phyloP scores from a whole-genome alignment of 306 rosid genomes.

The Psophocarpus tetragonolobus region DNA sequence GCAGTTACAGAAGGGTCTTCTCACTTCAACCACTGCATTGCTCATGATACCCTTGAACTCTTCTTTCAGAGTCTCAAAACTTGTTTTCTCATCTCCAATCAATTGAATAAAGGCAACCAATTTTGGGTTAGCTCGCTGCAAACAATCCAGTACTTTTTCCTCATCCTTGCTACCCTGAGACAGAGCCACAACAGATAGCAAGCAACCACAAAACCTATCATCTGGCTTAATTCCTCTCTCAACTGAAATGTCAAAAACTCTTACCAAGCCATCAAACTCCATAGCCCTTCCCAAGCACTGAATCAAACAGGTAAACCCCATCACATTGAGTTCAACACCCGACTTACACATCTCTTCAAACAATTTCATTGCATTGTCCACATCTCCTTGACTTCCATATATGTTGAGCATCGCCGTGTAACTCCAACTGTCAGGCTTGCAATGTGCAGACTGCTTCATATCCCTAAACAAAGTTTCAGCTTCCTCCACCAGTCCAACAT shows the following conservation, averaged over 20 bases:
- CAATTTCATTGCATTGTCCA: conserved; percentile 64
- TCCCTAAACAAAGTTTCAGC: conserved; percentile 81
- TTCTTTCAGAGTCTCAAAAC: conserved; percentile 65
- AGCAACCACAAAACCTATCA: conserved; percentile 82
- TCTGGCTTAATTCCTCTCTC: conserved; percentile 73
- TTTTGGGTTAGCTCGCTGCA: conserved; percentile 74
- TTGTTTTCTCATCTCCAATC: conserved; percentile 52
- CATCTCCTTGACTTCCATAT: conserved; percentile 79
- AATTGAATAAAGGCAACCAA: conserved; percentile 55
- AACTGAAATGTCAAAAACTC: conserved; percentile 56
- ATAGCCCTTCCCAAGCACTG: conserved; percentile 86
- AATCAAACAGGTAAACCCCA: conserved; percentile 94
- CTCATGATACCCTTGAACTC: conserved; percentile 64
- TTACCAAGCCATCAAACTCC: conserved; percentile 64
- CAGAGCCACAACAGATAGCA: conserved; percentile 71
- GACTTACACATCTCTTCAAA: conserved; percentile 74
- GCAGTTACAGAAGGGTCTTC: conserved; percentile 95
- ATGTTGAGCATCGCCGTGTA: conserved; percentile 95
- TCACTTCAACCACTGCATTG: conserved; percentile 59
- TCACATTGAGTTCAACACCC: conserved; percentile 75
- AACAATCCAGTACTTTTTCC: conserved; percentile 64
- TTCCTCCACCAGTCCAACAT: conserved; percentile 82
- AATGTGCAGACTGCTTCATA: conserved; percentile 66
- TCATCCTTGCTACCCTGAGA: conserved; percentile 58
- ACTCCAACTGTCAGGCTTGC: conserved; percentile 81